Evolutionary conservation across 768 basidiomycete genomes (phyloP).

Genomic region (Collybia nuda): DNA sequence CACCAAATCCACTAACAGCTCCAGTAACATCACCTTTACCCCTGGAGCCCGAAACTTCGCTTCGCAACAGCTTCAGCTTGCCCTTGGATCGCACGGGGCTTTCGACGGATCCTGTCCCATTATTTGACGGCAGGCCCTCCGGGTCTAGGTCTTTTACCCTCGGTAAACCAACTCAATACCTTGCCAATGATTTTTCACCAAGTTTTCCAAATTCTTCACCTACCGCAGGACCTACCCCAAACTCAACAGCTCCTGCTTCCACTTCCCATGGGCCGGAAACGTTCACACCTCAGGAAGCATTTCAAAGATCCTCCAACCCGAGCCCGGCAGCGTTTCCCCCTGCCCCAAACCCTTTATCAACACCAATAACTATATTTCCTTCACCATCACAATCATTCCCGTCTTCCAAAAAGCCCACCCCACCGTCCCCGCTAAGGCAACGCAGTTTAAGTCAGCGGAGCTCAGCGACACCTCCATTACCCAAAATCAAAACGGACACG

Average conservation of each 20-base stretch:
- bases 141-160: background rate
- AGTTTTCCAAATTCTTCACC: background rate
- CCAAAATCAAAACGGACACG: conserved; percentile 22
- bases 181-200: background rate
- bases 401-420: conserved; percentile 3
- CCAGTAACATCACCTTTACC: conserved; percentile 12
- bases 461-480: conserved; percentile 17
- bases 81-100: too few relatives aligned
- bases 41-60: background rate
- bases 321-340: background rate
- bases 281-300: too few relatives aligned
- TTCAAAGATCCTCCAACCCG: too few relatives aligned
- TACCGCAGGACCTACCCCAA: too few relatives aligned
- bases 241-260: too few relatives aligned
- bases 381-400: background rate
- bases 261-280: too few relatives aligned
- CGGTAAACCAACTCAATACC: background rate
- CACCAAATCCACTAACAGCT: background rate
- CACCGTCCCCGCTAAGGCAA: conserved; percentile 6
- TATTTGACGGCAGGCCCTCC: background rate
- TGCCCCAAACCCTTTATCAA: background rate
- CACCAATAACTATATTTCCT: background rate
- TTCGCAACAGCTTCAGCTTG: too few relatives aligned
- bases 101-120: too few relatives aligned
- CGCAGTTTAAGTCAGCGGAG: conserved; percentile 4